Conservation (phyloP, 75 land plant genomes). For the Picea sitchensis region DNA sequence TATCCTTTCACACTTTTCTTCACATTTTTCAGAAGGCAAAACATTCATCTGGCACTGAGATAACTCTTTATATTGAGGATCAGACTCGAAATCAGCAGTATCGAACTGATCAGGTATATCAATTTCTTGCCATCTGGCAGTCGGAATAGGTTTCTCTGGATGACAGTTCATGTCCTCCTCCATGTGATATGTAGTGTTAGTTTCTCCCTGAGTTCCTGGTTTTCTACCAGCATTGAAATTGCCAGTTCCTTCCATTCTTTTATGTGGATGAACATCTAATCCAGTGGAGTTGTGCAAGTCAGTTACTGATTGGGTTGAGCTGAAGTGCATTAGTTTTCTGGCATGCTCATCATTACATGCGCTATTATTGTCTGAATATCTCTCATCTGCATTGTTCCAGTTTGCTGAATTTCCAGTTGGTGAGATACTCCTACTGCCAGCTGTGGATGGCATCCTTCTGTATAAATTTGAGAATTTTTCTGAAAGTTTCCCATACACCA, state of each 20-base stretch:
- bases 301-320: neutral
- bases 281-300: neutral
- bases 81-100: neutral
- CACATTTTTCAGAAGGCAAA: neutral
- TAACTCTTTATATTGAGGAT: neutral
- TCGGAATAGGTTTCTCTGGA: neutral
- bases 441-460: neutral
- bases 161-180: neutral
- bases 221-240: neutral
- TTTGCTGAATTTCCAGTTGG: neutral
- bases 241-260: neutral
- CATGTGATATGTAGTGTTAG: neutral
- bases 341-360: neutral
- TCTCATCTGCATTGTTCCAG: neutral
- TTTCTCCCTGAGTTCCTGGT: neutral
- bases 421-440: neutral
- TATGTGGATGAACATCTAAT: neutral
- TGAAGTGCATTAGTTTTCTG: neutral
- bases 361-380: neutral
- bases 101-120: neutral
- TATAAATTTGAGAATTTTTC: neutral
- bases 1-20: neutral
- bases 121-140: neutral
- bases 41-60: neutral
- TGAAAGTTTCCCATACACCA: constrained; percentile 30